Evolutionary conservation across 495 filamentous ascomycete species (phyloP), one percentile per base, ranked within the genome.

Genomic region (Clavariopsis aquatica): DNA sequence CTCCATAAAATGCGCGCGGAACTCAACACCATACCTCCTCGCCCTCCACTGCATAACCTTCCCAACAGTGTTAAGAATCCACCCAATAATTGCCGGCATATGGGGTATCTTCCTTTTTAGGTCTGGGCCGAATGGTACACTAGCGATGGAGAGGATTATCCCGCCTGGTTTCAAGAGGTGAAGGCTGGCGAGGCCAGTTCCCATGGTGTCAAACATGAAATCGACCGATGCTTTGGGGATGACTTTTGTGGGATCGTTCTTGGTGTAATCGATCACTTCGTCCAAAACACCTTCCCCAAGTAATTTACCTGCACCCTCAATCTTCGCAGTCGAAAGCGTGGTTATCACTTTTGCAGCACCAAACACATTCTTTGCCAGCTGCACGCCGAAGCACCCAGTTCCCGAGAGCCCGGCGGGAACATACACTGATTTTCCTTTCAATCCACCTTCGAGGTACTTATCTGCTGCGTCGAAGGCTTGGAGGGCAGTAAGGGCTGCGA

Each of bases 351-450:
- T 24, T 9, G 22, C 7, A 6, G 38, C 38, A 6, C 19, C 47
- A n/a, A 24, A 51, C 5, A 82, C 76, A 47, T 83, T 79, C 72
- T 81, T 84, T 9, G 82, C 78, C n/a, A 85, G 56, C 69, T 84
- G 81, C 12, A 80, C 73, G 7, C 71, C 81, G 62, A 81, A 73
- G 28, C 74, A 69, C 6, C 84, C 83, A 0, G 77, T 82, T 2
- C 77, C 80, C 59, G 82, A 79, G 53, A 86, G 77, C 4, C 78
- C 82, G 20, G 72, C 82, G 12, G 83, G 76, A 8, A 85, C 73
- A 62, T 82, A 82, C 2, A 83, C 81, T 15, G 81, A 84, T 74
- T 85, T 86, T 7, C 82, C 83, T 26, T 76, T 72, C 20, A 79
- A 64, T 49, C 67, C 60, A 20, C 73, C 76, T 4, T 53, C 58